Evolutionary conservation across 768 basidiomycete species (phyloP).

Genomic region (Macrolepiota dolichaula): DNA sequence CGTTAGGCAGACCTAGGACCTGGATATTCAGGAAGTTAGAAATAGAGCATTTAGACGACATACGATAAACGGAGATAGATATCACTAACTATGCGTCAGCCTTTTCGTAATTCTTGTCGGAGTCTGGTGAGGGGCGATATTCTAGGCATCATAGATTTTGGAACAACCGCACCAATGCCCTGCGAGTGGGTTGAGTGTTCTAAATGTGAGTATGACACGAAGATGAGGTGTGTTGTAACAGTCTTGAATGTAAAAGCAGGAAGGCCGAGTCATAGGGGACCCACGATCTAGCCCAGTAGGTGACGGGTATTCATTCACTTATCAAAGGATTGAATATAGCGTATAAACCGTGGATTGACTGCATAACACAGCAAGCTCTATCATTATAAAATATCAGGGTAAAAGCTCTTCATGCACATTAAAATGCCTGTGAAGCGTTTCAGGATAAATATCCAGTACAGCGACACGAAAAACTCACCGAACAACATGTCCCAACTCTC

Average conservation of each 20-base stretch:
- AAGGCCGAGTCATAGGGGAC: too few species aligned
- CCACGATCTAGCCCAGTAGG: too few species aligned
- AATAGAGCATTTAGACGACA: background rate
- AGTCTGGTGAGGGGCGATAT: background rate
- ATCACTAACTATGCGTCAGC: background rate
- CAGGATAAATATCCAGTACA: background rate
- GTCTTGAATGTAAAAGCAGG: too few species aligned
- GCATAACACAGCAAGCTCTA: background rate
- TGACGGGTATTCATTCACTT: background rate
- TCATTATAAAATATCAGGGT: slow-evolving; percentile 9
- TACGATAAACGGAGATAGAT: background rate
- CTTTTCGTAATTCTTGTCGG: background rate
- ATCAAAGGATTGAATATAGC: background rate
- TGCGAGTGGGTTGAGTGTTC: slow-evolving; percentile 24
- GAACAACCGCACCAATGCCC: background rate
- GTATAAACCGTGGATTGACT: background rate
- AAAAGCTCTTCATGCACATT: slow-evolving; percentile 48
- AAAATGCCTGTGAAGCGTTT: slow-evolving; percentile 30
- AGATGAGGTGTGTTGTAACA: background rate
- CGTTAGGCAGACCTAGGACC: too few species aligned
- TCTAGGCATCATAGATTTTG: background rate
- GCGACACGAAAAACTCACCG: slow-evolving; percentile 43
- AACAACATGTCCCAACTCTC: slow-evolving; percentile 57
- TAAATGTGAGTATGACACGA: background rate
- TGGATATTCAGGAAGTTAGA: background rate